Evolutionary conservation across 306 rosid genomes (phyloP), one percentile per base, ranked within the genome.

Genomic region (Rosa lucieae): DNA sequence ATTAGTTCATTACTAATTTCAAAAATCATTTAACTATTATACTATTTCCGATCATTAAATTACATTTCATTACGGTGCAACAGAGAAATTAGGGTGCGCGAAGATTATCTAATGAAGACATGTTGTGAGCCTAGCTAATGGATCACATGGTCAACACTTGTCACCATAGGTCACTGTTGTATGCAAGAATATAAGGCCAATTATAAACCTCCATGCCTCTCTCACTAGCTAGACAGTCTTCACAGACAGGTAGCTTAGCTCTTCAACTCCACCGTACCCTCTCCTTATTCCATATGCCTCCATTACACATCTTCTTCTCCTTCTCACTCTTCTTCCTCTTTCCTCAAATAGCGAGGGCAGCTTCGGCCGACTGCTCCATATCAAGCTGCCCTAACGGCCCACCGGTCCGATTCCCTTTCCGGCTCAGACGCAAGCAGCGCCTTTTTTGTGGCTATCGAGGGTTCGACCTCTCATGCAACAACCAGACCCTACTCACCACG

Each of bases 351-450:
- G 35, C 77, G 58, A 73, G 74, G 44, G 78, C 61, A 17, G 62
- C 67, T 77, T 5, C 43, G 2, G 1, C 42, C 15, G 0, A 17
- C 26, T 88, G 91, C 61, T 13, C 40, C 4, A 44, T 26, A 2
- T 23, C 7, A 43, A 58, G 8, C 5, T 85, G 89, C 49, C 26
- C 67, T 3, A 6, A 0, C 70, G 53, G 67, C 51, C 42, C 67
- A 5, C 14, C 14, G 1, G 71, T 88, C 23, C 58, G 46, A 14
- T 85, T 79, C 74, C 92, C 92, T n/a, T 87, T 83, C 72, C 44
- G 75, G 18, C 47, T 87, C 26, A 74, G 17, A 49, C 17, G 20
- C 3, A 6, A 3, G 1, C 39, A 76, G 21, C 2, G 0, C 5
- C 0, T 0, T 10, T 15, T 75, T 12, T 83, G 87, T 3, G 77